A percentile compares a stretch with the other conserved stretches of the same genome.
Evolutionary conservation across 176 grass and related monocot species (phyloP).

Genomic region (Oryza glaberrima): DNA sequence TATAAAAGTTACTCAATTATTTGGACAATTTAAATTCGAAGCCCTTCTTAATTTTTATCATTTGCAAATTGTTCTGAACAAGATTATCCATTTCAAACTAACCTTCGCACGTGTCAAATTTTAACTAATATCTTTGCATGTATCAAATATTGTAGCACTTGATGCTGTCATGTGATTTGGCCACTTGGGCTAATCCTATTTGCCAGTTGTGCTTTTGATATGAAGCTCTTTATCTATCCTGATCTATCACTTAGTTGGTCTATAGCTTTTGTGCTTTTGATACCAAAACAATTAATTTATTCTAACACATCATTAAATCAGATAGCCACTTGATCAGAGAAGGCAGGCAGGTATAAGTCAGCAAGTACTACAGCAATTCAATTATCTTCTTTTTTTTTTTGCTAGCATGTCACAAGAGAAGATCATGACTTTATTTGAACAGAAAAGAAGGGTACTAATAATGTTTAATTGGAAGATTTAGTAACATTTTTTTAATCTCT

Average conservation of each 20-base stretch:
- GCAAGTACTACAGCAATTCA: not conserved
- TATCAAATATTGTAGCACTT: not conserved
- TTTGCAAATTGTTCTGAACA: not conserved
- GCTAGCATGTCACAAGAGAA: not conserved
- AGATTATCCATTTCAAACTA: not conserved
- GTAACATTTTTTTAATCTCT: not conserved
- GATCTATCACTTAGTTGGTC: not conserved
- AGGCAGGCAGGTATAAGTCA: not conserved
- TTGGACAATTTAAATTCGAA: too few relatives aligned
- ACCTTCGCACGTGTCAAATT: not conserved
- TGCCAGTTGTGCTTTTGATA: slow-evolving; percentile 31
- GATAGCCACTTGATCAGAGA: not conserved
- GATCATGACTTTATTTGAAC: not conserved
- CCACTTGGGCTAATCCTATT: not conserved
- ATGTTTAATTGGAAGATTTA: not conserved
- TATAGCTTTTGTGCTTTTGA: not conserved
- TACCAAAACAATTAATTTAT: not conserved
- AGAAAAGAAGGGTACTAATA: not conserved
- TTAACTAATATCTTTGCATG: not conserved
- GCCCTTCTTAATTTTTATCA: not conserved
- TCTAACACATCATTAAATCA: not conserved
- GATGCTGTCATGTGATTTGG: slow-evolving; percentile 31
- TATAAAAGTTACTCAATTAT: too few relatives aligned
- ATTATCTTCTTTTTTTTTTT: not conserved
- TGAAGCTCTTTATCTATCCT: not conserved